phyloP scores from a whole-genome alignment of 2,329 filamentous ascomycete genomes.

The Basipetospora chlamydospora region DNA sequence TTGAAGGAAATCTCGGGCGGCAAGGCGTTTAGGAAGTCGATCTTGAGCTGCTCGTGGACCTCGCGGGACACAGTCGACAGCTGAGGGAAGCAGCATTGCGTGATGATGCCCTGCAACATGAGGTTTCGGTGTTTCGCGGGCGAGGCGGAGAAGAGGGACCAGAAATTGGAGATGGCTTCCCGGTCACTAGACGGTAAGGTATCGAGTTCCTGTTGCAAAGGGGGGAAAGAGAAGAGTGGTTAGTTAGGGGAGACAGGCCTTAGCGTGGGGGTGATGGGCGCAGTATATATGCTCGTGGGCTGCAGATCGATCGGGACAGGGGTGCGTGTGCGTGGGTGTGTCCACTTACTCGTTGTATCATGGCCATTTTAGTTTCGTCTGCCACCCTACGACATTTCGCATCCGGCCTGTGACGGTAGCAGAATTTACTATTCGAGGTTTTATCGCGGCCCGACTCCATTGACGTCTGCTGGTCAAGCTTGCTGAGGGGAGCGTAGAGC shows the following conservation, averaged over 20 bases:
- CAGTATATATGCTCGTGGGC: no score
- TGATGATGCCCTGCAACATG: conserved; percentile 91
- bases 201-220: conserved; percentile 54
- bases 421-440: conserved; percentile 74
- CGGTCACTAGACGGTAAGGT: conserved; percentile 72
- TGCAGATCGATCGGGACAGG: no score
- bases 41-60: conserved; percentile 88
- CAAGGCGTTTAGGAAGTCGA: conserved; percentile 84
- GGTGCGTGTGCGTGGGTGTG: no score
- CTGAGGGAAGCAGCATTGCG: conserved; percentile 95
- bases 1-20: conserved; percentile 87
- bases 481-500: conserved; percentile 69
- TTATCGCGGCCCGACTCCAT: conserved; percentile 22
- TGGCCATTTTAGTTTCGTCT: conserved; percentile 92
- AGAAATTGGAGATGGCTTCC: conserved; percentile 91
- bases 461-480: conserved; percentile 28
- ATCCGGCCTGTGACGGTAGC: conserved; percentile 88
- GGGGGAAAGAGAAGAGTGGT: not conserved
- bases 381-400: conserved; percentile 85
- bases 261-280: conserved; percentile 4
- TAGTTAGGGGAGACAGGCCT: conserved; percentile 3
- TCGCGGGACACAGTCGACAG: conserved; percentile 83
- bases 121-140: conserved; percentile 87
- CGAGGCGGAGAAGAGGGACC: conserved; percentile 93
- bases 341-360: conserved; percentile 64